These are phyloP conservation scores for Chrysosphaeria jannelii DNA, from an alignment of 2,329 filamentous ascomycete genomes.

Conservation along the genomic window DNA sequence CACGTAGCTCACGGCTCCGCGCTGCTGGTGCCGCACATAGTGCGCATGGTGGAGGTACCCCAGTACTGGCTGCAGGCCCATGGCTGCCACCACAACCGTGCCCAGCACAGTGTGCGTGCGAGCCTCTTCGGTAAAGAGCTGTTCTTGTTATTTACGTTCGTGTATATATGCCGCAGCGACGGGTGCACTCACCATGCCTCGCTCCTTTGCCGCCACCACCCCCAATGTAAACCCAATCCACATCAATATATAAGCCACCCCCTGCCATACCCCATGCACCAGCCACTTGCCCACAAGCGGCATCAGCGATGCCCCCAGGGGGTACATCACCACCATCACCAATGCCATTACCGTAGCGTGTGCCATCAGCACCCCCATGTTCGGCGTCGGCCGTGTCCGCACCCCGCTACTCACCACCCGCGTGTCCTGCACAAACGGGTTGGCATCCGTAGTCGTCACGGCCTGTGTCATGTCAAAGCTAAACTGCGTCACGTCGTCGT, in stretches of 20 bases:
- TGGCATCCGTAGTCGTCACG: constrained; percentile 15
- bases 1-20: constrained; percentile 19
- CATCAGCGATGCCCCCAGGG: constrained; percentile 28
- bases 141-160: no score
- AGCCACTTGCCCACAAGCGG: constrained; percentile 24
- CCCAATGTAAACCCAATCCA: constrained; percentile 29
- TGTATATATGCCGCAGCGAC: no score
- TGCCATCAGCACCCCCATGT: constrained; percentile 8
- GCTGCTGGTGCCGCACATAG: constrained; percentile 16
- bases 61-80: constrained; percentile 25
- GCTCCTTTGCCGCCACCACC: constrained; percentile 14
- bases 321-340: constrained; percentile 26
- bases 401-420: constrained; percentile 2
- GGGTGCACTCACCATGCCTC: constrained; percentile 7
- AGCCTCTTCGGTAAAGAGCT: background rate
- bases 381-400: constrained; percentile 3
- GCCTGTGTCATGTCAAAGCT: constrained; percentile 18
- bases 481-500: constrained; percentile 16
- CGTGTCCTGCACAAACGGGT: constrained; percentile 15
- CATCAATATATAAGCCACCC: constrained; percentile 22
- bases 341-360: constrained; percentile 32
- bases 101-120: constrained; percentile 23
- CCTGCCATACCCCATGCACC: constrained; percentile 25
- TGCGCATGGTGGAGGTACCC: constrained; percentile 25
- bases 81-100: constrained; percentile 19